Base-by-base conservation (phyloP, 108 stramenopile species). In the Skeletonema potamos region DNA sequence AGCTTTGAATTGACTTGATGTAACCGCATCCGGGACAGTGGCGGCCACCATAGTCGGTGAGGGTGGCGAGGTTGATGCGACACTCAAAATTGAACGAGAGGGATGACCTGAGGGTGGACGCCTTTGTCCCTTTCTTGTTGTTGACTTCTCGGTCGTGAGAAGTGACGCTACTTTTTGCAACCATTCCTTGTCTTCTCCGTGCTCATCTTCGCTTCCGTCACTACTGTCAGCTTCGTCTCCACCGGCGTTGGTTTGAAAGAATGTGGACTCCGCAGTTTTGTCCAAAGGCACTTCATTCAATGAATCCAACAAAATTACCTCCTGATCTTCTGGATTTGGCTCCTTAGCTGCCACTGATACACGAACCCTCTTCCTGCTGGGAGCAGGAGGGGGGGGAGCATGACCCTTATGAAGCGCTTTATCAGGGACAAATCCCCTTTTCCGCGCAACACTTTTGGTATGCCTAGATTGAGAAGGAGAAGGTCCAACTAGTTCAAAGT, bases 271-370 rank as follows among this genome's bases (percentile, higher is more conserved):
- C n/a, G 75, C 80, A 61, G 75, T 68, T 32, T 72, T 66, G 27
- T 81, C 80, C n/a, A 76, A 20, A 20, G 80, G 80, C 20, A 81
- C 64, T 26, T 29, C 58, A 56, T 79, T 73, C 17, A 66, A 27
- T 4, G 44, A 29, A 15, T 63, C 43, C 26, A 36, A 34, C 6
- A 54, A 61, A 10, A 64, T 36, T 62, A 58, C 58, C 65, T 72
- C 12, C 22, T 32, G 29, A 26, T 72, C 64, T 70, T 43, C 30
- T 7, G 64, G n/a, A 11, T 51, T 9, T 62, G 18, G 29, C 22
- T 64, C 54, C n/a, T 32, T 22, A 18, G 48, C 48, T 51, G 48
- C 48, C n/a, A n/a, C n/a, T 18, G 48, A 51, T 51, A 51, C 22
- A 9, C 48, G 48, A 5, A 20, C 6, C 7, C 22, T 51, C 48